Evolutionary conservation across 2,329 filamentous ascomycete species (phyloP).

Genomic region (Lomentospora prolificans): DNA sequence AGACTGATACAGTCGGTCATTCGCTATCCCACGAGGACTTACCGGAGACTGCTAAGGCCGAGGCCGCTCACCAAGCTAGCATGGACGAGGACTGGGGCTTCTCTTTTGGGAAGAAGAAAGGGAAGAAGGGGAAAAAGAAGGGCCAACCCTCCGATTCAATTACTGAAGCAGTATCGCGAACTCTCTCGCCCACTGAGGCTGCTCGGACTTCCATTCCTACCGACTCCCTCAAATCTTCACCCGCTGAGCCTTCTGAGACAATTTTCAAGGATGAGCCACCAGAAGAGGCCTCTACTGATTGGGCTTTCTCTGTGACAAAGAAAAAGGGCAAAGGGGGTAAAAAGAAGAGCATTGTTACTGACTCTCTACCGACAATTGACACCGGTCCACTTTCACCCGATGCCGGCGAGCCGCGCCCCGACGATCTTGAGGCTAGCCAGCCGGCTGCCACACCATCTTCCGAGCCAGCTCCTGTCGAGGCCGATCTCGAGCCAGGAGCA

Average conservation of each 20-base stretch:
- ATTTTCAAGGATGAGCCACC: neutral
- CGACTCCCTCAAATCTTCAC: neutral
- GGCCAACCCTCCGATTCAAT: slow-evolving; percentile 7
- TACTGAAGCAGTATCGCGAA: neutral
- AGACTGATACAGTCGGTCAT: too few species aligned
- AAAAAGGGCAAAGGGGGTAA: slow-evolving; percentile 16
- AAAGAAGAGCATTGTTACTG: neutral
- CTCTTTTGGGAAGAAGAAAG: slow-evolving; percentile 15
- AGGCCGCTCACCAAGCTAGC: neutral
- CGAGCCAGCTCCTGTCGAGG: neutral
- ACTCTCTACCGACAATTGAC: neutral
- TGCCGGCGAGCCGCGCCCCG: neutral
- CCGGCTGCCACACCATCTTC: neutral
- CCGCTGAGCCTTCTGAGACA: neutral
- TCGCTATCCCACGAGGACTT: too few species aligned
- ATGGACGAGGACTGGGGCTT: slow-evolving; percentile 2
- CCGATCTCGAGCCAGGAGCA: neutral
- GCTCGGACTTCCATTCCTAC: neutral
- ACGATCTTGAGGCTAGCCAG: neutral
- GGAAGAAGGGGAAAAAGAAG: slow-evolving; percentile 21
- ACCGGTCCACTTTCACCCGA: neutral
- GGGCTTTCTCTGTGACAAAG: neutral
- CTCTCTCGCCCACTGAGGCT: neutral
- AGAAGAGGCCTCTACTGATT: neutral
- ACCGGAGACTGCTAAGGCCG: neutral